Evolutionary conservation across 768 basidiomycete genomes (phyloP), one percentile per base, ranked within the genome.

Genomic region (Tricholoma hemisulphureum): DNA sequence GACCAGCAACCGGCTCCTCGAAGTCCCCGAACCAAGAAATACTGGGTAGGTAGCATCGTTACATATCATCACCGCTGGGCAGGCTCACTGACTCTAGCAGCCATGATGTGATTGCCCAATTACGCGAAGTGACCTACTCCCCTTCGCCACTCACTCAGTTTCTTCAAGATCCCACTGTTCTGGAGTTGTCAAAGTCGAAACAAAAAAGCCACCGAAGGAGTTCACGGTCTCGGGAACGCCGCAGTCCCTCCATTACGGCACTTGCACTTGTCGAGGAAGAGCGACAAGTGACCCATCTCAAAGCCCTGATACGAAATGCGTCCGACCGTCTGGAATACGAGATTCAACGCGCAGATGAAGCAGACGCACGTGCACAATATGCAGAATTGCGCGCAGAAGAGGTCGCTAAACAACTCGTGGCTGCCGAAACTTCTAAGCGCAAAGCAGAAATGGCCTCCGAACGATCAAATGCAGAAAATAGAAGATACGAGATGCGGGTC

Each of bases 321-420:
- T 77, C 77, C 18, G 82, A 84, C 53, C 76, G 78, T 49, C 73
- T 89, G 35, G 82, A 86, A 63, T 71, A 77, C 48, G 85, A 86
- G 72, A 80, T 77, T 53, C 77, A 78, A 24, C 73, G 82, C 48
- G 83, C 80, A n/a, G 80, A 81, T 45, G 75, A 80, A 34, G 80
- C 81, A 0, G 77, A 77, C 32, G 61, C 72, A 37, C 79, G 84
- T 39, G 84, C 82, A 43, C 78, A 80, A 49, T 74, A 71, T 45
- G 79, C 85, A 26, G 85, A 86, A 68, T 63, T 68, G n/a, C 71
- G 73, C 51, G 77, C 77, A 51, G 77, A 69, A 46, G 80, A 83
- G 34, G 64, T 77, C 16, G 58, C 70, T 13, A 64, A 68, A 7
- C 74, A 77, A 26, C 69, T 77, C 4, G 70, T 70, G 8, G 67